These are phyloP conservation scores for Sextonia rubra DNA, from an alignment of 164 flowering plant species.

Conservation along the genomic window DNA sequence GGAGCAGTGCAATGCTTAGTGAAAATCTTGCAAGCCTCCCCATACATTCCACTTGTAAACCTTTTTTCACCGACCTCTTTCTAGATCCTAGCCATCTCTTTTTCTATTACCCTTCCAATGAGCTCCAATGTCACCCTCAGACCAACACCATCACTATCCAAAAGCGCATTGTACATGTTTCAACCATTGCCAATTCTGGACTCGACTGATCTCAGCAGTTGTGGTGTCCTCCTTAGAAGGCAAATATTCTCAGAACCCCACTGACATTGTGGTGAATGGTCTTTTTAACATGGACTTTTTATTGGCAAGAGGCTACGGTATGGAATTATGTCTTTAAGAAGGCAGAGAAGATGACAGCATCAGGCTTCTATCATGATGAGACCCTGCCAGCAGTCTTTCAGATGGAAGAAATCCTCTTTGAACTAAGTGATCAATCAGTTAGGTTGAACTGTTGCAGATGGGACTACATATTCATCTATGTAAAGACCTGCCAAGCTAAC, in stretches of 20 bases:
- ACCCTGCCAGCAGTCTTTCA: constrained; percentile 93
- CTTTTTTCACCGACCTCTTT: constrained; percentile 64
- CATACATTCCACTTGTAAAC: constrained; percentile 67
- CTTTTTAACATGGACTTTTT: too few relatives aligned
- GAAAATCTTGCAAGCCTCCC: constrained; percentile 69
- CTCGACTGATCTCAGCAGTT: constrained; percentile 89
- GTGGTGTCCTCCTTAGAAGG: constrained; percentile 99
- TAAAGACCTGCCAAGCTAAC: constrained; percentile 86
- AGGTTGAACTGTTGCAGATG: constrained; percentile 96
- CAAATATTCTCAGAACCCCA: too few relatives aligned
- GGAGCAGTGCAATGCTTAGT: constrained; percentile 64
- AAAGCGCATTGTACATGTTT: constrained; percentile 57
- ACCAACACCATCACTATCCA: constrained; percentile 76
- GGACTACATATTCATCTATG: constrained; percentile 97
- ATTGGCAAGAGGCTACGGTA: constrained; percentile 69
- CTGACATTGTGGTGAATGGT: too few relatives aligned
- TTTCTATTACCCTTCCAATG: constrained; percentile 77
- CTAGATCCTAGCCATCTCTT: constrained; percentile 81
- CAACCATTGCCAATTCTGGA: constrained; percentile 95
- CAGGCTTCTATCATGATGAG: constrained; percentile 86
- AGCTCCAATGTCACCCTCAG: constrained; percentile 52
- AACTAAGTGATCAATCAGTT: constrained; percentile 78
- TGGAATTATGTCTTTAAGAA: constrained; percentile 84
- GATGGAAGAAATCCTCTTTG: constrained; percentile 88
- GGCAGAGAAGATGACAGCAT: constrained; percentile 86